These are phyloP conservation scores for Colletotrichum sp. DNA, from an alignment of 2,329 filamentous ascomycete genomes.

Conservation along the genomic window DNA sequence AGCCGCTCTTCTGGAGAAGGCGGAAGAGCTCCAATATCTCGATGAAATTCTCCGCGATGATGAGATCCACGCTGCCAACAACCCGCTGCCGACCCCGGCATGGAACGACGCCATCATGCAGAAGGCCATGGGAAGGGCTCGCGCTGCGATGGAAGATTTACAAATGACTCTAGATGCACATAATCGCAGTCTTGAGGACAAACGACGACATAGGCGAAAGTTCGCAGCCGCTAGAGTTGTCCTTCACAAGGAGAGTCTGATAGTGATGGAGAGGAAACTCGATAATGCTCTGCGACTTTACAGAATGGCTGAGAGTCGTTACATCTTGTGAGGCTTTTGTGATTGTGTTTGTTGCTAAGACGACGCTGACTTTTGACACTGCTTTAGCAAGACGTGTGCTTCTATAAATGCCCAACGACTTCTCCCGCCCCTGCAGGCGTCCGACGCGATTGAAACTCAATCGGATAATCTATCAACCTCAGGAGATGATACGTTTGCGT, in stretches of 20 bases:
- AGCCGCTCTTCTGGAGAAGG: neutral
- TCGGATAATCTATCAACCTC: no score
- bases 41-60: neutral
- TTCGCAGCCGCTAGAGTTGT: constrained; percentile 22
- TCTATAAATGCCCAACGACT: no score
- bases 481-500: no score
- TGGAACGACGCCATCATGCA: neutral
- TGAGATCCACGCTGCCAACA: neutral
- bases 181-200: constrained; percentile 7
- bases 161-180: neutral
- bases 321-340: constrained; percentile 26
- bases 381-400: no score
- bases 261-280: constrained; percentile 21
- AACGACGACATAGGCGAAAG: constrained; percentile 21
- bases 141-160: neutral
- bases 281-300: constrained; percentile 20
- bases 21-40: neutral
- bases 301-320: constrained; percentile 20
- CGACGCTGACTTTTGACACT: no score
- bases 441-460: no score
- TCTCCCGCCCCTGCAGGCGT: no score
- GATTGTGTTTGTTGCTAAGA: no score
- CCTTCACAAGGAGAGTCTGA: constrained; percentile 23
- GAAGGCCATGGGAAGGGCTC: neutral
- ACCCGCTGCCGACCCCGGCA: neutral